Base-by-base conservation (phyloP, 164 flowering plant genomes). In the Aristolochia contorta region DNA sequence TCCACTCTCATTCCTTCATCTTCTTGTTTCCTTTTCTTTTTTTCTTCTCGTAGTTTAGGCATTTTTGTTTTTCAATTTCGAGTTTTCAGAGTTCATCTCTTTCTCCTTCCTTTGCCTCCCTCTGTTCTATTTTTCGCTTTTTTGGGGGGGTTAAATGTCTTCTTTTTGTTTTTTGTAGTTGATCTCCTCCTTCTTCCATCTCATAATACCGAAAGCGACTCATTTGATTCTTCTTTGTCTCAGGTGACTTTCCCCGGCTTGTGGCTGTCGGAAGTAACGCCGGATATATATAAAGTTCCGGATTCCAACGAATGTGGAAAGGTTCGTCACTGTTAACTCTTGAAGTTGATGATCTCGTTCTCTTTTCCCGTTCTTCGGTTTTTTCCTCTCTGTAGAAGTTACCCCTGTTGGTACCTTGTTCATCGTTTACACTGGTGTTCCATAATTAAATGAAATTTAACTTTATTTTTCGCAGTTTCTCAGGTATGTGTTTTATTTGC, bases 191-290 rank as follows among this genome's bases (percentile, higher is more conserved):
- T 37, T 37, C 43, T 37, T 37, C 43, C 10, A 8, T 6, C 7
- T 4, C 43, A 37, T 37, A 37, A 37, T 37, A 37, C 30, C 30
- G 30, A 37, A 6, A 37, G 43, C 1, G 43, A 37, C 43, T 37
- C 43, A 37, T 37, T 37, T 37, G 43, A 37, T 37, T 7, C 43
- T 37, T 37, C 15, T 53, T n/a, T 69, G 63, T 46, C 68, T 67
- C 81, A 85, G 87, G 18, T 69, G 19, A 59, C 73, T 54, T 77
- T 71, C 27, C 91, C 91, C 15, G 91, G 87, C 1, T 63, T 75
- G 51, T 80, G 82, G 85, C 68, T 82, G 76, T 66, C 81, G 32
- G 85, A 78, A 63, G 70, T 81, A 20, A 75, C 82, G 0, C 65
- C 72, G 0, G 83, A 81, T 54, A 49, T 58, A 9, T 85, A 85